Evolutionary conservation across 257 asterid species (phyloP).

Genomic region (Capsicum baccatum): DNA sequence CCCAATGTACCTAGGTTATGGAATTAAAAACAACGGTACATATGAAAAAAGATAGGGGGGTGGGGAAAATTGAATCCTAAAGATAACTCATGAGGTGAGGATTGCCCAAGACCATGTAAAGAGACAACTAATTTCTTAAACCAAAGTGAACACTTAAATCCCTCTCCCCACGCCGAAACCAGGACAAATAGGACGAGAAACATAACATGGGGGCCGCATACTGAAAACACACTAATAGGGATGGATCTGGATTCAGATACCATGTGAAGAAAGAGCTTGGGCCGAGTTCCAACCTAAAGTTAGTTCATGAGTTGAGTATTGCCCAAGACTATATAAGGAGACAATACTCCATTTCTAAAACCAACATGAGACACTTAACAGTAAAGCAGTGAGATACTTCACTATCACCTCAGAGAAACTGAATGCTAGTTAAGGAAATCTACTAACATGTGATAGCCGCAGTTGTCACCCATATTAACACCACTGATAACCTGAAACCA

Average conservation of each 20-base stretch:
- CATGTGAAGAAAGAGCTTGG: conserved; percentile 2
- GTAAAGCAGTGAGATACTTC: not conserved
- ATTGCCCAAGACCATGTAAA: not conserved
- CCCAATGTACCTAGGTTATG: not conserved
- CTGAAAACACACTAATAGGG: not conserved
- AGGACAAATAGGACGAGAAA: not conserved
- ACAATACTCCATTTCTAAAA: conserved; percentile 21
- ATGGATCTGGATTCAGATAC: not conserved
- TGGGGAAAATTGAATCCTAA: not conserved
- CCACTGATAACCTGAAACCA: conserved; percentile 84
- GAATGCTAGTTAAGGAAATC: conserved; percentile 24
- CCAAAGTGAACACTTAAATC: not conserved
- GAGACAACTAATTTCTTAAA: not conserved
- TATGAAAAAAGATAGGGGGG: not conserved
- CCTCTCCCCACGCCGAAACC: not conserved
- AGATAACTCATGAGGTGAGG: not conserved
- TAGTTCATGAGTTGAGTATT: not conserved
- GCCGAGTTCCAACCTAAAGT: not conserved
- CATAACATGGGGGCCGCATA: not conserved
- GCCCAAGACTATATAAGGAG: not conserved
- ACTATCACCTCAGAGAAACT: not conserved
- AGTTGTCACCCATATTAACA: conserved; percentile 87
- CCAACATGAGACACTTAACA: conserved; percentile 31
- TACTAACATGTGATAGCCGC: conserved; percentile 82
- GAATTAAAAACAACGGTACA: not conserved